A percentile compares a stretch with the other conserved stretches of the same genome.
phyloP scores from a whole-genome alignment of 768 basidiomycete genomes.

The Russula abietina region DNA sequence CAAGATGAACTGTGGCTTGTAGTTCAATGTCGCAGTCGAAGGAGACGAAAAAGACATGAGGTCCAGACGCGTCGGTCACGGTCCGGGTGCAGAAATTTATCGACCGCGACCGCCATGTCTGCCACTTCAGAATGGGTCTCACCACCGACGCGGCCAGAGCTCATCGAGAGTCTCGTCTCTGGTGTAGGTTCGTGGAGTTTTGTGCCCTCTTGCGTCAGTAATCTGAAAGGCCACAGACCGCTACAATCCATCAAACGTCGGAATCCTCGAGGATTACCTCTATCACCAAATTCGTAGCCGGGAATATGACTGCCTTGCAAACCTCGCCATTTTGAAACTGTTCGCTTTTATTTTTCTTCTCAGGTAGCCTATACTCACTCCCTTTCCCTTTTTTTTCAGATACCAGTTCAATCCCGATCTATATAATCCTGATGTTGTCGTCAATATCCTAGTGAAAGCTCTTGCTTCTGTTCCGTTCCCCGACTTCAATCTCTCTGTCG shows the following conservation, averaged over 20 bases:
- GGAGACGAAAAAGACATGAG: slow-evolving; percentile 1
- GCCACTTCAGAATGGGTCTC: slow-evolving; percentile 59
- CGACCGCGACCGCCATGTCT: slow-evolving; percentile 35
- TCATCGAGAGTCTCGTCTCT: slow-evolving; percentile 87
- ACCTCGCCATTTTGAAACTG: slow-evolving; percentile 92
- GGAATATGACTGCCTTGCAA: slow-evolving; percentile 92
- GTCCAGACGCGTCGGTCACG: neutral
- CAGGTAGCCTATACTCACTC: neutral
- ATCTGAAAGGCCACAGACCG: slow-evolving; percentile 54
- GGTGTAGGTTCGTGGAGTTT: slow-evolving; percentile 63
- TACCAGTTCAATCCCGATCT: slow-evolving; percentile 96
- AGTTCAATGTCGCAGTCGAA: slow-evolving; percentile 38
- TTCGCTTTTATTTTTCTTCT: slow-evolving; percentile 33
- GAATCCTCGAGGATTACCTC: slow-evolving; percentile 93
- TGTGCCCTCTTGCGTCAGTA: neutral
- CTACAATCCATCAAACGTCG: slow-evolving; percentile 92
- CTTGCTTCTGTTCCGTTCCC: slow-evolving; percentile 79
- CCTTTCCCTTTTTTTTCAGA: slow-evolving; percentile 36
- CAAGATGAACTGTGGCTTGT: slow-evolving; percentile 54
- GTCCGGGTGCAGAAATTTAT: neutral
- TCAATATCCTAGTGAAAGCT: slow-evolving; percentile 92
- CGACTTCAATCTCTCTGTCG: slow-evolving; percentile 92
- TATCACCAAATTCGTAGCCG: slow-evolving; percentile 88
- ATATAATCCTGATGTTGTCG: slow-evolving; percentile 86
- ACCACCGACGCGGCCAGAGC: slow-evolving; percentile 73